Evolutionary conservation across 192 early-diverging fungal species (phyloP).

Genomic region (Entophlyctis luteolus): DNA sequence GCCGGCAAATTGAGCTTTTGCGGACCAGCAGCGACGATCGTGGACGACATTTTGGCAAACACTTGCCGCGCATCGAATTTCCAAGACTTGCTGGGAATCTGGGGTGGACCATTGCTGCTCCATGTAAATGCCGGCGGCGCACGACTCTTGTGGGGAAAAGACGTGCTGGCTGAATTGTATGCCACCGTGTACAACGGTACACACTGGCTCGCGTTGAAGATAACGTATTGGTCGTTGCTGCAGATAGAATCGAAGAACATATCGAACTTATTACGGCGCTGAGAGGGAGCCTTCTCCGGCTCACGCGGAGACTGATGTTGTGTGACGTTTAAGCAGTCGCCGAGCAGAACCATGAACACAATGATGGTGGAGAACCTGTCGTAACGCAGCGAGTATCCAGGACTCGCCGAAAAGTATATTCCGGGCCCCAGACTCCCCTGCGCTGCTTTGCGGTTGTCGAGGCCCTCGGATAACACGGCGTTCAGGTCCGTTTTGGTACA

Average conservation of each 20-base stretch:
- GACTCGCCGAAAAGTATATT: background rate
- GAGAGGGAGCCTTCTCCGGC: background rate
- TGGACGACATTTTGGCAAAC: background rate
- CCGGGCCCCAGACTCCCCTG: background rate
- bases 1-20: too few species aligned
- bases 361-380: background rate
- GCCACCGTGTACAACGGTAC: conserved; percentile 1
- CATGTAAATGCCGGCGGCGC: background rate
- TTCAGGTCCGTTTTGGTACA: background rate
- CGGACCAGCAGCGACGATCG: too few species aligned
- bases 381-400: background rate
- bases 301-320: background rate
- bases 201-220: background rate
- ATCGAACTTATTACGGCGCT: background rate
- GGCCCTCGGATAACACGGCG: background rate
- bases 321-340: background rate
- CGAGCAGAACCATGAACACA: background rate
- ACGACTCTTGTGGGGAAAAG: background rate
- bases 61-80: background rate
- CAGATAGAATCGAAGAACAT: conserved; percentile 1
- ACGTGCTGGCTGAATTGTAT: background rate
- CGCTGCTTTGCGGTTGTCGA: background rate
- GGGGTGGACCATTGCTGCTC: background rate
- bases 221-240: background rate
- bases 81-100: background rate